These are phyloP conservation scores for Kodamaea kaohsiungensis DNA, from an alignment of 805 yeast genomes.

Conservation along the genomic window DNA sequence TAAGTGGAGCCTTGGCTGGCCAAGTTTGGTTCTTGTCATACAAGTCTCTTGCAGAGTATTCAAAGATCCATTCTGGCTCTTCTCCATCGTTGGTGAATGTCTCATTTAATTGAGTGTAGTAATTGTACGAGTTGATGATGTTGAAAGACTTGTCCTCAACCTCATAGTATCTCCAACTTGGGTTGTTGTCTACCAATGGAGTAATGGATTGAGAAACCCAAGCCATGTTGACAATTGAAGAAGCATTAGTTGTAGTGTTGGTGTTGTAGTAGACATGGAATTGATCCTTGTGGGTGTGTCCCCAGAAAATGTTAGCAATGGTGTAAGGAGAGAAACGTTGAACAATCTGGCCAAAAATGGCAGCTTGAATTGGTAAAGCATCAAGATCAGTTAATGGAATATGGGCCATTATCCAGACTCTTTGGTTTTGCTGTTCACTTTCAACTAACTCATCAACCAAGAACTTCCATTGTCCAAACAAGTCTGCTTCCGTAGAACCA, in stretches of 20 bases:
- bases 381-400: constrained; percentile 59
- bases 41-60: constrained; percentile 63
- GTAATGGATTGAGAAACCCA: constrained; percentile 70
- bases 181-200: constrained; percentile 60
- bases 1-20: constrained; percentile 61
- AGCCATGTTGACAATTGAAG: constrained; percentile 51
- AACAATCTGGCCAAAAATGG: constrained; percentile 54
- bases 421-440: constrained; percentile 55
- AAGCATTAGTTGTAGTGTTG: constrained; percentile 33
- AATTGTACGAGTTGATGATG: constrained; percentile 59
- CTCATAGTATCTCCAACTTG: constrained; percentile 72
- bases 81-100: constrained; percentile 53
- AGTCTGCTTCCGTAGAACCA: constrained; percentile 55
- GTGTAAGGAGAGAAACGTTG: constrained; percentile 69
- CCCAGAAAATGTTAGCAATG: constrained; percentile 68
- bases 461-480: constrained; percentile 64
- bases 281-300: constrained; percentile 72
- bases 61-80: constrained; percentile 64
- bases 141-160: constrained; percentile 62
- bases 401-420: constrained; percentile 76
- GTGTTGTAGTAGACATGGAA: constrained; percentile 58
- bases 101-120: constrained; percentile 58
- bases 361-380: constrained; percentile 61
- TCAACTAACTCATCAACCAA: constrained; percentile 61
- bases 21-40: constrained; percentile 53